Evolutionary conservation across 2,329 filamentous ascomycete species (phyloP).

Genomic region (Ilyonectria sp.): DNA sequence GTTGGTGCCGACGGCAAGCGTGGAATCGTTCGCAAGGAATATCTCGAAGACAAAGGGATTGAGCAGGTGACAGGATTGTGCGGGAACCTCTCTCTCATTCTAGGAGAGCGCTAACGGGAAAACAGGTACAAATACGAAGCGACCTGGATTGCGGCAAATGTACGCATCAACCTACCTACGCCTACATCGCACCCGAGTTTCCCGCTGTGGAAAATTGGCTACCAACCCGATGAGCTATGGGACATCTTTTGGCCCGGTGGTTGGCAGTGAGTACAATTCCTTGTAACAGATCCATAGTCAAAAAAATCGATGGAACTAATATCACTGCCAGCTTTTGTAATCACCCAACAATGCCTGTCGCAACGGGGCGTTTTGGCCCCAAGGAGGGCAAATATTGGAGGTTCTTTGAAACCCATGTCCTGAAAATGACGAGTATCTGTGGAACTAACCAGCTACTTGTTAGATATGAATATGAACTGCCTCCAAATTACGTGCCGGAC

Average conservation of each 20-base stretch:
- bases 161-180: neutral
- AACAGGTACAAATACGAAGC: conserved; percentile 14
- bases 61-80: neutral
- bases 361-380: neutral
- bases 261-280: neutral
- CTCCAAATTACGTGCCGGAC: neutral
- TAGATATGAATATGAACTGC: neutral
- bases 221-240: conserved; percentile 7
- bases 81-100: neutral
- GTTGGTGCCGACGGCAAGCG: conserved; percentile 22
- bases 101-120: too few species aligned
- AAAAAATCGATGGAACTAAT: neutral
- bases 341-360: neutral
- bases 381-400: neutral
- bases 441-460: neutral
- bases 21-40: conserved; percentile 16
- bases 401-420: neutral
- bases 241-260: conserved; percentile 7
- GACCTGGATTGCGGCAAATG: conserved; percentile 11
- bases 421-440: neutral
- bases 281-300: neutral
- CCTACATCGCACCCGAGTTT: conserved; percentile 7
- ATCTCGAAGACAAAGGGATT: conserved; percentile 5
- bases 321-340: neutral
- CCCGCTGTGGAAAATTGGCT: conserved; percentile 13